Evolutionary conservation across 257 asterid genomes (phyloP).

Genomic region (Hygrophila difformis): DNA sequence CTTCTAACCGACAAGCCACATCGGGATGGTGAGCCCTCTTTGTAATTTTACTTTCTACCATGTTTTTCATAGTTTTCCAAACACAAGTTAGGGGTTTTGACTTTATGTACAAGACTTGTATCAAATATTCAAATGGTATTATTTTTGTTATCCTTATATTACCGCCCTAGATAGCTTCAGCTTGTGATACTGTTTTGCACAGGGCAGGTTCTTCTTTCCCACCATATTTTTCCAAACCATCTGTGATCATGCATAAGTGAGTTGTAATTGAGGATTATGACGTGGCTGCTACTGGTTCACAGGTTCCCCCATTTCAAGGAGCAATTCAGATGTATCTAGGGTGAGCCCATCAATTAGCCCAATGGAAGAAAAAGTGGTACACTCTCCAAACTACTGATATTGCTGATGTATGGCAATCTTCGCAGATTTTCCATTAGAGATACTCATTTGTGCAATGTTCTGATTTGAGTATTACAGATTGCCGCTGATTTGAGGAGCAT

Average conservation of each 20-base stretch:
- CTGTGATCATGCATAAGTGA: conserved; percentile 8
- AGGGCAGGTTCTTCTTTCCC: not conserved
- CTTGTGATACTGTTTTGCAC: conserved; percentile 3
- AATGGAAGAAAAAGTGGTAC: conserved; percentile 65
- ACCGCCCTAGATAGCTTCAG: conserved; percentile 2
- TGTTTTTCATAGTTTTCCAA: no score
- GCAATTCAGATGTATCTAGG: conserved; percentile 61
- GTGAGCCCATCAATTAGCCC: conserved; percentile 42
- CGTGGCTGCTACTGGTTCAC: conserved; percentile 18
- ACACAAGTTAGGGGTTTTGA: no score
- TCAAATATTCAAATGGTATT: no score
- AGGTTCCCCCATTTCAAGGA: conserved; percentile 73
- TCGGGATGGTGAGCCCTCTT: conserved; percentile 45
- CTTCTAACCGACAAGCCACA: conserved; percentile 79
- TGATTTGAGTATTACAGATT: conserved; percentile 40
- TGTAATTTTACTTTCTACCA: not conserved
- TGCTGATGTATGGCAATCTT: conserved; percentile 12
- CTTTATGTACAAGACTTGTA: no score
- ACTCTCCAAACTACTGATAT: conserved; percentile 9
- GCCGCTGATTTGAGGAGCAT: conserved; percentile 41
- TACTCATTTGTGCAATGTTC: conserved; percentile 11
- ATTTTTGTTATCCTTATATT: no score
- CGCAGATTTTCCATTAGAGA: conserved; percentile 6
- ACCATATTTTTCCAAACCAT: not conserved
- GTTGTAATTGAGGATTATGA: conserved; percentile 14